Conservation (phyloP, 768 basidiomycete genomes). For the Strobilomyces echinocephalus region DNA sequence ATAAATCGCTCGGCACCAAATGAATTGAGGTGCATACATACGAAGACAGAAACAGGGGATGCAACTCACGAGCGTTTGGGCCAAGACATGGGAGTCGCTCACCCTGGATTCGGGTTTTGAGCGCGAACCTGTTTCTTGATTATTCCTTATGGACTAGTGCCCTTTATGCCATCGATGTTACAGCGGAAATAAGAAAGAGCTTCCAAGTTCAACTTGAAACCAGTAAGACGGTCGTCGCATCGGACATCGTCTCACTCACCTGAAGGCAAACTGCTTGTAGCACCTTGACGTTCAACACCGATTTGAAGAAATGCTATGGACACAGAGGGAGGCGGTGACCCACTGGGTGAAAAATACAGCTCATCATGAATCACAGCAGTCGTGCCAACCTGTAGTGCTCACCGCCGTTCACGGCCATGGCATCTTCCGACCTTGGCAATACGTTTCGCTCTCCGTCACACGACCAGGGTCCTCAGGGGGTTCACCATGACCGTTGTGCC, state of each 20-base stretch:
- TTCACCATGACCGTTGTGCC: not conserved
- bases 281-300: not conserved
- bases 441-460: too few species aligned
- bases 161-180: not conserved
- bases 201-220: not conserved
- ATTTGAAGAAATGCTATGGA: not conserved
- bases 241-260: not conserved
- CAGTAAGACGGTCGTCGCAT: not conserved
- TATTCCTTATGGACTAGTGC: not conserved
- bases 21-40: not conserved
- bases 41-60: not conserved
- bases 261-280: not conserved
- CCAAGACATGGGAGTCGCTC: not conserved
- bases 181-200: not conserved
- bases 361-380: too few species aligned
- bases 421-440: too few species aligned
- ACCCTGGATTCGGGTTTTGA: not conserved
- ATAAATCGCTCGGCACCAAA: not conserved
- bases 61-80: not conserved
- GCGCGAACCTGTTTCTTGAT: not conserved
- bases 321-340: not conserved
- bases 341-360: not conserved
- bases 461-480: not conserved
- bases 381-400: not conserved
- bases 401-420: too few species aligned